Percentiles rank a stretch among this genome's conserved stretches.
phyloP scores from a whole-genome alignment of 345 rosid genomes.

The Corchorus capsularis region DNA sequence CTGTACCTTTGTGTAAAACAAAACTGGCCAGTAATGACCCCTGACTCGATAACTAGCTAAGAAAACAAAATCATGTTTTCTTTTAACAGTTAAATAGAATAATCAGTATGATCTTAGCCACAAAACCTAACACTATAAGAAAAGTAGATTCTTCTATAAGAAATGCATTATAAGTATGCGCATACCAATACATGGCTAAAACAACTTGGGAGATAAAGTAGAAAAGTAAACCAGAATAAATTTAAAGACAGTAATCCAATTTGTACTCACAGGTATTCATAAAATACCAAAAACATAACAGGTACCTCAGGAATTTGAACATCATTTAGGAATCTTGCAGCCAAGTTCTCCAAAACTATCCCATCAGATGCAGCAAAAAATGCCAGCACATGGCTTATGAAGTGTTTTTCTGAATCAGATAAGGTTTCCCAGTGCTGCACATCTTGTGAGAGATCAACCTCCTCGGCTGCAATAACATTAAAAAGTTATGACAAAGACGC shows the following conservation, averaged over 20 bases:
- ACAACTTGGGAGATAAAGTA: not conserved
- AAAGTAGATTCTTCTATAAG: not conserved
- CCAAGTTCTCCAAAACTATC: constrained; percentile 86
- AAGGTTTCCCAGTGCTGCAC: constrained; percentile 72
- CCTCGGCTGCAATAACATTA: constrained; percentile 66
- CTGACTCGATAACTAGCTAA: not conserved
- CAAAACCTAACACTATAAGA: not conserved
- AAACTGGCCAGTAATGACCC: not conserved
- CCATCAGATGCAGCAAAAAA: constrained; percentile 97
- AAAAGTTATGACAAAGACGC: not conserved
- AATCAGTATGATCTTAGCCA: not conserved
- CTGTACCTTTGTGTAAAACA: not conserved
- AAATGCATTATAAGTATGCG: not conserved
- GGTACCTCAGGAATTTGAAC: constrained; percentile 86
- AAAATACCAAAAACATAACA: constrained; percentile 4
- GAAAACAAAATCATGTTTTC: not conserved
- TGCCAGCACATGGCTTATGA: constrained; percentile 77
- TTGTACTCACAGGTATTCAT: not conserved
- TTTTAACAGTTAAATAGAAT: not conserved
- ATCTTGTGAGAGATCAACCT: constrained; percentile 90
- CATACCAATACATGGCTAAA: not conserved
- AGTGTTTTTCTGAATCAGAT: constrained; percentile 71
- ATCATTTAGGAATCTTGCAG: constrained; percentile 84
- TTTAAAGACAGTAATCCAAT: not conserved
- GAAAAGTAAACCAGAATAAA: not conserved